Conservation (phyloP, 345 rosid genomes). For the Camelina sativa region DNA sequence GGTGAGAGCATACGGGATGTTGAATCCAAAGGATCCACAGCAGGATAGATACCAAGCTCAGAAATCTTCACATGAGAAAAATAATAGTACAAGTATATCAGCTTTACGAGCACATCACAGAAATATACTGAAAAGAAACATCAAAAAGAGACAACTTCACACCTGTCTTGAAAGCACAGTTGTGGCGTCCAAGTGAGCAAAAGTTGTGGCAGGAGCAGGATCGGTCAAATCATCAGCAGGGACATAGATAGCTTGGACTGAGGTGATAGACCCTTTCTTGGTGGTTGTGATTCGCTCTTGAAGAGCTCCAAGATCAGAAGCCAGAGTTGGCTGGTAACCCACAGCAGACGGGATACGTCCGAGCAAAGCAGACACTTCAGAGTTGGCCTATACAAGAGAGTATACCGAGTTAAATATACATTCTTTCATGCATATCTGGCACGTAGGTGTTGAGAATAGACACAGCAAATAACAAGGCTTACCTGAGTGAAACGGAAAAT, state of each 20-base stretch:
- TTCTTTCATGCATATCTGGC: not conserved
- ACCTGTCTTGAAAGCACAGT: conserved; percentile 99
- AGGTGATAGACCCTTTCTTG: conserved; percentile 96
- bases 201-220: conserved; percentile 99
- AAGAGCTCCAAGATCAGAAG: conserved; percentile 99
- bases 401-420: not conserved
- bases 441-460: not conserved
- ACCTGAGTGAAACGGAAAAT: conserved; percentile 98
- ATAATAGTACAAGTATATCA: not conserved
- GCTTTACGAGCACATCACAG: not conserved
- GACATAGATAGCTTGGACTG: conserved; percentile 97
- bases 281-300: conserved; percentile 99
- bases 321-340: conserved; percentile 97
- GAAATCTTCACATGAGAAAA: conserved; percentile 58
- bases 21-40: conserved; percentile 97
- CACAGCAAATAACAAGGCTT: not conserved
- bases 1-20: conserved; percentile 99
- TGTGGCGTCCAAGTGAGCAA: conserved; percentile 99
- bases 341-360: conserved; percentile 99
- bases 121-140: not conserved
- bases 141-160: not conserved
- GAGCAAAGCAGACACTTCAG: conserved; percentile 97
- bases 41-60: conserved; percentile 99
- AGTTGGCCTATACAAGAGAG: conserved; percentile 73
- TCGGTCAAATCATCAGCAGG: conserved; percentile 99